A percentile compares a stretch with the other conserved stretches of the same genome.
phyloP scores from a whole-genome alignment of 257 asterid genomes.

The Solanum lycopersicoides region DNA sequence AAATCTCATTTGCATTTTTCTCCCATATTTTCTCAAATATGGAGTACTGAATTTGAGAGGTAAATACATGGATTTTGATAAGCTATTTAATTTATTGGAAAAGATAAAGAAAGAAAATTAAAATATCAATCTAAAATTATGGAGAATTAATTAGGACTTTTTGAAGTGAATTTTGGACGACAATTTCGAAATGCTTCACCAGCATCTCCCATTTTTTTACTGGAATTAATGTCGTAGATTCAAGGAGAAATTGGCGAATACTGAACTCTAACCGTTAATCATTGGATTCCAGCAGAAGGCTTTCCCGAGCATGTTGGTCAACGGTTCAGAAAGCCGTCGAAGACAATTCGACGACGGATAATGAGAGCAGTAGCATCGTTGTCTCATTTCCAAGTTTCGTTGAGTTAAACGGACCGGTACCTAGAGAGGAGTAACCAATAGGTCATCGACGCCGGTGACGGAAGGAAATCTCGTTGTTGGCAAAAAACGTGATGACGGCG shows the following conservation, averaged over 20 bases:
- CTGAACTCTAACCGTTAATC: conserved; percentile 91
- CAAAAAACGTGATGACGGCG: conserved; percentile 92
- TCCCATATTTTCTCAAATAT: neutral
- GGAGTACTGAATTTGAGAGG: neutral
- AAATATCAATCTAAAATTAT: too few species aligned
- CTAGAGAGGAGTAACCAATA: conserved; percentile 72
- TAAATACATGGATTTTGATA: too few species aligned
- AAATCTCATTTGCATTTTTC: neutral
- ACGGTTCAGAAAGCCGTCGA: conserved; percentile 89
- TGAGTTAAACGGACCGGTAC: conserved; percentile 47
- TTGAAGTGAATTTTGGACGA: neutral
- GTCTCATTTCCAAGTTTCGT: conserved; percentile 29
- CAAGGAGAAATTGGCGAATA: neutral
- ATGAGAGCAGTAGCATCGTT: conserved; percentile 41
- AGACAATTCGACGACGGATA: conserved; percentile 50
- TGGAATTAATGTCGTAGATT: neutral
- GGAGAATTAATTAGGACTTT: neutral
- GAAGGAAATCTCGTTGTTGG: conserved; percentile 87
- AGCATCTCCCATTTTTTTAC: neutral
- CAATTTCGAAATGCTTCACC: neutral
- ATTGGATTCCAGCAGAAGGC: conserved; percentile 87
- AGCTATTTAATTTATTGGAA: too few species aligned
- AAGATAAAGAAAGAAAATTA: too few species aligned
- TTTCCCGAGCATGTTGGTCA: conserved; percentile 83
- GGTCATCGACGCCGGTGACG: conserved; percentile 76